phyloP scores from a whole-genome alignment of 805 yeast species.

The Wickerhamiella vanderwaltii region DNA sequence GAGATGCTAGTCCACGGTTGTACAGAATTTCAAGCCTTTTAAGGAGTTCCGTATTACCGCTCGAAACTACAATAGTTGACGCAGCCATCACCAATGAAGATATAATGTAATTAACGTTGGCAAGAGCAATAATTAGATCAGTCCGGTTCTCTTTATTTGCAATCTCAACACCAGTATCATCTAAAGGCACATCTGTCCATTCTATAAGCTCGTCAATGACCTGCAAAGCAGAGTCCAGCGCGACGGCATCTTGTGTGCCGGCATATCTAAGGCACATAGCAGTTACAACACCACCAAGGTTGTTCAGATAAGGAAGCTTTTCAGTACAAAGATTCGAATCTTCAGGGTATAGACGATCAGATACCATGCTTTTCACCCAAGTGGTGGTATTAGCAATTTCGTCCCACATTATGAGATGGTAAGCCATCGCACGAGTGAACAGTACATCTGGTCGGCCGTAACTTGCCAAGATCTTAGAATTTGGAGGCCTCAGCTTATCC shows the following conservation, averaged over 20 bases:
- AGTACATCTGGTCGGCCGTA: slow-evolving; percentile 71
- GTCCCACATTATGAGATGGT: slow-evolving; percentile 63
- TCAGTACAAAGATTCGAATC: slow-evolving; percentile 39
- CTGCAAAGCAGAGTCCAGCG: slow-evolving; percentile 43
- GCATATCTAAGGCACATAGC: slow-evolving; percentile 69
- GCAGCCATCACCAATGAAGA: slow-evolving; percentile 50
- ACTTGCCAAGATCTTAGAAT: slow-evolving; percentile 44
- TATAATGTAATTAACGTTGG: slow-evolving; percentile 42
- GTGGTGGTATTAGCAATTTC: slow-evolving; percentile 34
- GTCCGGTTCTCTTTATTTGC: slow-evolving; percentile 34
- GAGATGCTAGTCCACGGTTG: slow-evolving; percentile 30
- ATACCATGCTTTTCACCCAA: slow-evolving; percentile 53
- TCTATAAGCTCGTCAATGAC: slow-evolving; percentile 38
- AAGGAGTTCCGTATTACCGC: slow-evolving; percentile 73
- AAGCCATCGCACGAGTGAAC: slow-evolving; percentile 50
- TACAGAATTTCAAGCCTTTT: slow-evolving; percentile 61
- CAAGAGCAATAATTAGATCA: slow-evolving; percentile 40
- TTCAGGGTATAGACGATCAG: slow-evolving; percentile 24
- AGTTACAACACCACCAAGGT: slow-evolving; percentile 61
- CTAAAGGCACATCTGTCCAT: slow-evolving; percentile 31
- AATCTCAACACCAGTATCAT: slow-evolving; percentile 18
- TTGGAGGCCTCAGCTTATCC: slow-evolving; percentile 46
- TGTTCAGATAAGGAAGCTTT: slow-evolving; percentile 47
- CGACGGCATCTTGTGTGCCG: slow-evolving; percentile 45
- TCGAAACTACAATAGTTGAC: slow-evolving; percentile 75